phyloP scores from a whole-genome alignment of 1,139 yeast species.

The Debaryomyces fabryi region DNA sequence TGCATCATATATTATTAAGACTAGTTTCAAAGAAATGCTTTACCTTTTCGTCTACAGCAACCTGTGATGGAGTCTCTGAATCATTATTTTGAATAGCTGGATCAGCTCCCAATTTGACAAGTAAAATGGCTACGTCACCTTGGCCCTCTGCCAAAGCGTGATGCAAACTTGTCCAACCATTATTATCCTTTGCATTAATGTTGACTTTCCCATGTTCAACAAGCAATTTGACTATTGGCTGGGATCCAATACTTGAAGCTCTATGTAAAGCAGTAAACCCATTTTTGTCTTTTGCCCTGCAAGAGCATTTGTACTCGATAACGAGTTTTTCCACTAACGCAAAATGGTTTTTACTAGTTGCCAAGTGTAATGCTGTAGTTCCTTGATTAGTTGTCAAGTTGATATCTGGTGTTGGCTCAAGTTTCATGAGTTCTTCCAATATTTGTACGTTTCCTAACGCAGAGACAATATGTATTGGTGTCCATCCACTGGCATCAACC shows the following conservation, averaged over 20 bases:
- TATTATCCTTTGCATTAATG: constrained; percentile 65
- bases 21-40: constrained; percentile 5
- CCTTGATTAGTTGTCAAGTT: constrained; percentile 63
- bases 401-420: constrained; percentile 38
- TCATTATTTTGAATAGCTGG: constrained; percentile 47
- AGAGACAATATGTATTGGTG: constrained; percentile 80
- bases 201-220: constrained; percentile 61
- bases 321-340: constrained; percentile 56
- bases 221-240: constrained; percentile 50
- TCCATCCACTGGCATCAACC: constrained; percentile 82
- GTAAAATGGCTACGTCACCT: constrained; percentile 68
- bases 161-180: constrained; percentile 87
- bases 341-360: constrained; percentile 68
- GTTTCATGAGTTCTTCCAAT: constrained; percentile 39
- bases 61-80: constrained; percentile 61
- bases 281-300: constrained; percentile 65
- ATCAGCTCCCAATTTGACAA: constrained; percentile 74
- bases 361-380: constrained; percentile 74
- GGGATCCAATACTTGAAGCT: constrained; percentile 80
- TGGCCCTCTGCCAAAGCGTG: constrained; percentile 93
- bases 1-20: background rate
- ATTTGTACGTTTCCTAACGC: constrained; percentile 68
- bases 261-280: constrained; percentile 75
- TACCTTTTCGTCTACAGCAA: constrained; percentile 64
- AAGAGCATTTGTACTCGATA: constrained; percentile 55